These are phyloP conservation scores for Xerocomellus intermedius DNA, from an alignment of 768 basidiomycete genomes.

Conservation along the genomic window DNA sequence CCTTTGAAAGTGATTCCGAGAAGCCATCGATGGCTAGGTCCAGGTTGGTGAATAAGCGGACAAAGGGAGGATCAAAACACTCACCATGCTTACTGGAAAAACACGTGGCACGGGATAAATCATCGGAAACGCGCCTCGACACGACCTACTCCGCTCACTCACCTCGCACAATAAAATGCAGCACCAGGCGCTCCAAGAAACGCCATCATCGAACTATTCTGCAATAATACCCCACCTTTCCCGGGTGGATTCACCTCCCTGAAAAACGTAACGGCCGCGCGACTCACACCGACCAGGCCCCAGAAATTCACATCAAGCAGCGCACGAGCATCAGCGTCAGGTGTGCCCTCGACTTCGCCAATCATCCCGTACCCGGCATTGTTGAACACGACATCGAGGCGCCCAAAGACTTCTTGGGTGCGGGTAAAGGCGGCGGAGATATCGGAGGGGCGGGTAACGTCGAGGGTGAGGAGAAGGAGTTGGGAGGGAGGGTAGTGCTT, in stretches of 20 bases:
- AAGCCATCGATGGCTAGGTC: slow-evolving; percentile 11
- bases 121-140: not conserved
- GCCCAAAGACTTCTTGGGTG: slow-evolving; percentile 32
- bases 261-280: slow-evolving; percentile 30
- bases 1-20: slow-evolving; percentile 7
- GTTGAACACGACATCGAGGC: slow-evolving; percentile 44
- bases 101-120: not conserved
- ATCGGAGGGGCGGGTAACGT: slow-evolving; percentile 35
- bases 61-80: not conserved
- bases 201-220: slow-evolving; percentile 11
- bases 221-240: slow-evolving; percentile 9
- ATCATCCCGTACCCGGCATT: slow-evolving; percentile 36
- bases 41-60: not conserved
- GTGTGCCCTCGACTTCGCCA: slow-evolving; percentile 35
- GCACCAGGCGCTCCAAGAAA: slow-evolving; percentile 3
- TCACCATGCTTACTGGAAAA: slow-evolving; percentile 13
- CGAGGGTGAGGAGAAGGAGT: slow-evolving; percentile 38
- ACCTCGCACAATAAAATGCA: slow-evolving; percentile 14
- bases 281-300: slow-evolving; percentile 17
- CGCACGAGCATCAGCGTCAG: slow-evolving; percentile 29
- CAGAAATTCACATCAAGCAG: slow-evolving; percentile 36
- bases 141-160: not conserved
- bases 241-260: slow-evolving; percentile 30
- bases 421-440: slow-evolving; percentile 36
- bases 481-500: slow-evolving; percentile 24